These are phyloP conservation scores for Sporodiniella umbellata DNA, from an alignment of 371 early-diverging fungal species.

Conservation along the genomic window DNA sequence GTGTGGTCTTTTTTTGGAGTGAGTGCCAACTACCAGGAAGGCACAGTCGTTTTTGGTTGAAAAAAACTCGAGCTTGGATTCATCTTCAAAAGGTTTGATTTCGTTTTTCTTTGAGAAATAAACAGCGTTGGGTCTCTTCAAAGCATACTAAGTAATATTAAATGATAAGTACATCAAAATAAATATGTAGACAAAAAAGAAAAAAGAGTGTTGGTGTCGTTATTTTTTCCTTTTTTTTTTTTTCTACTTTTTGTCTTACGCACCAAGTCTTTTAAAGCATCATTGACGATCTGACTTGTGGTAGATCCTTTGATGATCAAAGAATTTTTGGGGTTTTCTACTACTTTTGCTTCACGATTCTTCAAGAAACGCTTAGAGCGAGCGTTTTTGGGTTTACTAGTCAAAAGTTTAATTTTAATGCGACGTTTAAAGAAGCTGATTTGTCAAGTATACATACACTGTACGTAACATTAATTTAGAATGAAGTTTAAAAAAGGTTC, in stretches of 20 bases:
- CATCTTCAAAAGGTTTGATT: slow-evolving; percentile 95
- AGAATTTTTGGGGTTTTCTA: slow-evolving; percentile 89
- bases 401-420: background rate
- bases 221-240: background rate
- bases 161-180: no score
- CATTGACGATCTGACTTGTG: slow-evolving; percentile 81
- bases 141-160: slow-evolving; percentile 83
- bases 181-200: no score
- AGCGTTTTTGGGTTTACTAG: slow-evolving; percentile 79
- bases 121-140: slow-evolving; percentile 89
- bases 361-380: slow-evolving; percentile 82
- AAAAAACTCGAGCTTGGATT: slow-evolving; percentile 87
- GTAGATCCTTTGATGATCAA: slow-evolving; percentile 85
- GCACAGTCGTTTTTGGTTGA: slow-evolving; percentile 93
- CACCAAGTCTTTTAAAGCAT: slow-evolving; percentile 89
- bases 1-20: slow-evolving; percentile 96
- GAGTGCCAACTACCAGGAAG: slow-evolving; percentile 83
- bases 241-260: slow-evolving; percentile 1
- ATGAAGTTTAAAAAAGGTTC: no score
- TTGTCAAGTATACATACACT: slow-evolving; percentile 28
- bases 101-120: slow-evolving; percentile 92
- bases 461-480: slow-evolving; percentile 57
- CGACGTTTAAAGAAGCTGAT: background rate
- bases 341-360: slow-evolving; percentile 86
- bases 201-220: background rate